These are phyloP conservation scores for Wickerhamomyces strasburgensis DNA, from an alignment of 805 yeast genomes.

Conservation along the genomic window DNA sequence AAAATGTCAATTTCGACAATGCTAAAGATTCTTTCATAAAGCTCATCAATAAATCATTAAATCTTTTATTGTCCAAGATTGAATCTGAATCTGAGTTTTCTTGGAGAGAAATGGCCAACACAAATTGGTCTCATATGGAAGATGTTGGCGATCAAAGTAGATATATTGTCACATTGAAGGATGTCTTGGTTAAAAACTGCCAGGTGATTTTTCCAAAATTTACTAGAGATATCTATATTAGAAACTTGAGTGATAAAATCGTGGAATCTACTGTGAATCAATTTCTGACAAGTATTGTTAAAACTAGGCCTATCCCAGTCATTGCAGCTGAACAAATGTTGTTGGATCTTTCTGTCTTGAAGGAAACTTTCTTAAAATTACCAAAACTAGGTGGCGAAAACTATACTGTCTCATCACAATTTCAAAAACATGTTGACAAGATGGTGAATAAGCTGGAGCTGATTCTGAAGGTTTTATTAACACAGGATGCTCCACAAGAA, in stretches of 20 bases:
- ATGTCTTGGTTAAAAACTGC: slow-evolving; percentile 41
- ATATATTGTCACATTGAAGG: slow-evolving; percentile 57
- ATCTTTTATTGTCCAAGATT: slow-evolving; percentile 51
- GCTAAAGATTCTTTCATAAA: slow-evolving; percentile 54
- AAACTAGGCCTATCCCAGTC: slow-evolving; percentile 64
- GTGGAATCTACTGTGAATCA: slow-evolving; percentile 59
- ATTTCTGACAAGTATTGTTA: slow-evolving; percentile 51
- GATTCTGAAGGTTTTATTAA: slow-evolving; percentile 62
- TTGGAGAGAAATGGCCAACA: slow-evolving; percentile 80
- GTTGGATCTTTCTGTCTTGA: slow-evolving; percentile 64
- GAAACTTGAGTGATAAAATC: slow-evolving; percentile 71
- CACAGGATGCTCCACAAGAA: slow-evolving; percentile 61
- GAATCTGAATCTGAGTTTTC: slow-evolving; percentile 57
- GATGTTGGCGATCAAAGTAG: slow-evolving; percentile 69
- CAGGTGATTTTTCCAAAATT: slow-evolving; percentile 49
- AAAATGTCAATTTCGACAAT: slow-evolving; percentile 46
- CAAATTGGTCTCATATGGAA: slow-evolving; percentile 65
- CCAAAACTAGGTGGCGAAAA: slow-evolving; percentile 18
- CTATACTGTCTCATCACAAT: slow-evolving; percentile 24
- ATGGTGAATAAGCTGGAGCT: slow-evolving; percentile 46
- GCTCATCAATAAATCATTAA: slow-evolving; percentile 53
- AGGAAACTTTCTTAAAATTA: slow-evolving; percentile 38
- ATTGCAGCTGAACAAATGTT: slow-evolving; percentile 75
- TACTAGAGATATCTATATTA: slow-evolving; percentile 62
- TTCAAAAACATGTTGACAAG: slow-evolving; percentile 39